Base-by-base conservation (phyloP, 208 protist genomes). In the Trypanosoma melophagium region DNA sequence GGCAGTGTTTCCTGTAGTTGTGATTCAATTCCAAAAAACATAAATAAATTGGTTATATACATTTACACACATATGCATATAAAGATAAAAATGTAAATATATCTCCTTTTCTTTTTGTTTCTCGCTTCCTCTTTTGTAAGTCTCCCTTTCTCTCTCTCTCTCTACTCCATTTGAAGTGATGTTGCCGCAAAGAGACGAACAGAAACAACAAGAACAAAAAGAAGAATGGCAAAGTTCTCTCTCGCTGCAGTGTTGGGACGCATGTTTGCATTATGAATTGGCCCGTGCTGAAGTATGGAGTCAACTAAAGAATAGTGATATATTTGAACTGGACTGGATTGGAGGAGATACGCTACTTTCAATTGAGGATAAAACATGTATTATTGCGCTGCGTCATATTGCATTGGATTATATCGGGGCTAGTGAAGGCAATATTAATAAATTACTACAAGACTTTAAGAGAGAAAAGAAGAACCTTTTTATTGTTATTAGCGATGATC, bases 251-350 rank as follows among this genome's bases (percentile, higher is more conserved):
- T 70, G 65, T 45, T 62, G 65, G 55, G 55, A 62, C 47, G 65
- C 45, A 44, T 70, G 65, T 56, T 49, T 70, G 16, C 44, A 63
- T 7, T 70, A 70, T 52, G 65, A 62, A 28, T 24, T 70, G 0
- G 52, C 56, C 28, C 55, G 45, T 13, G 54, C 54, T 14, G 56
- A 70, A 44, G 7, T 63, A 19, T 70, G 53, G 53, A 25, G 41
- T 22, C 41, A 49, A 31, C 5, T 25, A 17, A 13, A 45, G 8
- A 52, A 21, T 44, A n/a, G 24, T 52, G 53, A 19, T n/a, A n/a
- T 13, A 44, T 52, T n/a, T 57, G 25, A 24, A 13, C 2, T 3
- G 22, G 45, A 53, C 28, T 54, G 19, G 49, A 28, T 60, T 21
- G 0, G 19, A 12, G 10, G 3, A 10, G 16, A 21, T 5, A 21